Conservation (phyloP, 2,329 filamentous ascomycete species). For the Ophiostoma quercus region DNA sequence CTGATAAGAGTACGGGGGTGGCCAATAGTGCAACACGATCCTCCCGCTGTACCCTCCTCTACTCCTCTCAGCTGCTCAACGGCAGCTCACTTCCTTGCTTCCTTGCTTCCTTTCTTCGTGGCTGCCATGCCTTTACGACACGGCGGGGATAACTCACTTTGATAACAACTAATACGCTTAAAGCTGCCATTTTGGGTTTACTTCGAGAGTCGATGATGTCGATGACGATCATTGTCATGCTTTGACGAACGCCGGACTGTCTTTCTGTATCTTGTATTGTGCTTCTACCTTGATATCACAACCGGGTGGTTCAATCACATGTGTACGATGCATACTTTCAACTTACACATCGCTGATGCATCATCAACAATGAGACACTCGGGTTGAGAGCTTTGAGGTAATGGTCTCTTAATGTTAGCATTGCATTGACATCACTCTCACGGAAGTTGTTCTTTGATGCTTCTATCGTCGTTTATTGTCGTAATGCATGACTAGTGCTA, state of each 20-base stretch:
- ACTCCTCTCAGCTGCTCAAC: background rate
- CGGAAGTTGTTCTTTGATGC: background rate
- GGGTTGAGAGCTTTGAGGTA: background rate
- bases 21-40: conserved; percentile 8
- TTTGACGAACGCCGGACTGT: background rate
- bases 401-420: background rate
- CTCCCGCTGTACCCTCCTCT: background rate
- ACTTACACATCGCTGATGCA: background rate
- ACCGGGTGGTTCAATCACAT: background rate
- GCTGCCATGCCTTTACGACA: background rate
- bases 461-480: background rate
- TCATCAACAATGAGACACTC: background rate
- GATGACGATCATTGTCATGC: background rate
- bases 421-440: background rate
- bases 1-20: conserved; percentile 9
- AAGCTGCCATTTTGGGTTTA: background rate
- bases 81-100: background rate
- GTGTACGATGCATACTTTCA: background rate
- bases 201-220: background rate
- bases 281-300: background rate
- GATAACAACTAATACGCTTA: background rate
- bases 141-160: background rate
- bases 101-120: background rate
- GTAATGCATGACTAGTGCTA: background rate
- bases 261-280: background rate